phyloP scores from a whole-genome alignment of 768 basidiomycete species.

The Kwoniella newhampshirensis region DNA sequence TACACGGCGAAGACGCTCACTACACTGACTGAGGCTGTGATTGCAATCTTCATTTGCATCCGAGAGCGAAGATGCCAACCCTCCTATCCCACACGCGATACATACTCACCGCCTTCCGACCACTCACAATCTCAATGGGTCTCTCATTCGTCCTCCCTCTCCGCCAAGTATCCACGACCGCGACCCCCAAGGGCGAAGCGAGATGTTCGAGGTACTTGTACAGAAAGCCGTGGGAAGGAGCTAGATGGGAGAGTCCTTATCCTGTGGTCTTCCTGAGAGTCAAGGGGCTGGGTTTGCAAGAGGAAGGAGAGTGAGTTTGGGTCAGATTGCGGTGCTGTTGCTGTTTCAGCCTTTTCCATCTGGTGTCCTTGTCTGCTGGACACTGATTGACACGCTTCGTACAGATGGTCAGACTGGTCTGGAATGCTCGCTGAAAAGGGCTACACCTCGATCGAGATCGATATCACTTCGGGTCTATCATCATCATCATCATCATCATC shows the following conservation, averaged over 20 bases:
- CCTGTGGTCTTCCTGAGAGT: conserved; percentile 20
- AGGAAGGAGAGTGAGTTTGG: conserved; percentile 14
- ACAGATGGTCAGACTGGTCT: conserved; percentile 44
- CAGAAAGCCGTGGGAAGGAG: conserved; percentile 9
- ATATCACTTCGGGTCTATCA: conserved; percentile 31
- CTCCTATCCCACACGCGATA: conserved; percentile 3
- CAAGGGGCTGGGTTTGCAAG: conserved; percentile 11
- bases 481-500: neutral
- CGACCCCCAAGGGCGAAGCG: neutral
- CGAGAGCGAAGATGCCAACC: conserved; percentile 9
- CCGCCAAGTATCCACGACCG: neutral
- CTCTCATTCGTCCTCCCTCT: conserved; percentile 10
- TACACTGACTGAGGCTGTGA: too few species aligned
- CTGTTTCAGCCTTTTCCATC: neutral
- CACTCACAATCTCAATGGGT: conserved; percentile 6
- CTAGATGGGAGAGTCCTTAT: conserved; percentile 17
- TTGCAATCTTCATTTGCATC: too few species aligned
- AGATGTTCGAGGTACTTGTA: conserved; percentile 18
- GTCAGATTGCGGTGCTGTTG: neutral
- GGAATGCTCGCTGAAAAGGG: conserved; percentile 51
- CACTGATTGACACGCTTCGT: too few species aligned
- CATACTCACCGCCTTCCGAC: conserved; percentile 3
- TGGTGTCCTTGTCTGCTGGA: too few species aligned
- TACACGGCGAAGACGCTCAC: too few species aligned
- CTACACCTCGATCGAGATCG: conserved; percentile 49